Conservation (phyloP, 2,329 filamentous ascomycete species). For the Aspergillus glaucus region DNA sequence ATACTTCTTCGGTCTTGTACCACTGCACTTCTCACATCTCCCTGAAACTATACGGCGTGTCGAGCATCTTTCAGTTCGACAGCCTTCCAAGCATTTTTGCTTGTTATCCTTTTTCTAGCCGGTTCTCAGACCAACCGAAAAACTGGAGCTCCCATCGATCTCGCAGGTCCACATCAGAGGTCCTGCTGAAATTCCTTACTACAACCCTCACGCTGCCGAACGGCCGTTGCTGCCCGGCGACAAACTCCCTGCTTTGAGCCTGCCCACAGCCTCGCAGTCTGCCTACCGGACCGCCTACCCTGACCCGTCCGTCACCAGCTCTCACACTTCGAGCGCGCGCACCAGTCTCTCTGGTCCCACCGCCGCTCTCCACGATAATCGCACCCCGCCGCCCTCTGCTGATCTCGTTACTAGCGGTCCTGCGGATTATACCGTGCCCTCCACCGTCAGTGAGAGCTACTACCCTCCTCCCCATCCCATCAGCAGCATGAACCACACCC, state of each 20-base stretch:
- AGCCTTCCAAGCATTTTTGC: conserved; percentile 13
- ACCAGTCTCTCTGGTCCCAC: conserved; percentile 53
- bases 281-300: conserved; percentile 71
- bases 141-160: conserved; percentile 89
- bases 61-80: conserved; percentile 15
- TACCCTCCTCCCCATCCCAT: conserved; percentile 34
- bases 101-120: conserved; percentile 19
- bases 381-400: conserved; percentile 63
- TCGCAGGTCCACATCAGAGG: conserved; percentile 77
- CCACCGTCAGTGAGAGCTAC: conserved; percentile 34
- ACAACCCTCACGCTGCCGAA: conserved; percentile 60
- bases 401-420: conserved; percentile 48
- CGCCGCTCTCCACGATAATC: conserved; percentile 43
- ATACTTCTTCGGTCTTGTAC: neutral
- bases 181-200: conserved; percentile 63
- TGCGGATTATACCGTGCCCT: conserved; percentile 28
- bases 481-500: conserved; percentile 70
- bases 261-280: conserved; percentile 57
- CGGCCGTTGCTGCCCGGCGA: conserved; percentile 64
- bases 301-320: conserved; percentile 49
- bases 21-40: neutral
- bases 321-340: conserved; percentile 48
- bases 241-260: conserved; percentile 64
- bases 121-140: conserved; percentile 59
- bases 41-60: conserved; percentile 5